Evolutionary conservation across 2,329 filamentous ascomycete species (phyloP), one percentile per base, ranked within the genome.

Genomic region (Fusarium sp.): DNA sequence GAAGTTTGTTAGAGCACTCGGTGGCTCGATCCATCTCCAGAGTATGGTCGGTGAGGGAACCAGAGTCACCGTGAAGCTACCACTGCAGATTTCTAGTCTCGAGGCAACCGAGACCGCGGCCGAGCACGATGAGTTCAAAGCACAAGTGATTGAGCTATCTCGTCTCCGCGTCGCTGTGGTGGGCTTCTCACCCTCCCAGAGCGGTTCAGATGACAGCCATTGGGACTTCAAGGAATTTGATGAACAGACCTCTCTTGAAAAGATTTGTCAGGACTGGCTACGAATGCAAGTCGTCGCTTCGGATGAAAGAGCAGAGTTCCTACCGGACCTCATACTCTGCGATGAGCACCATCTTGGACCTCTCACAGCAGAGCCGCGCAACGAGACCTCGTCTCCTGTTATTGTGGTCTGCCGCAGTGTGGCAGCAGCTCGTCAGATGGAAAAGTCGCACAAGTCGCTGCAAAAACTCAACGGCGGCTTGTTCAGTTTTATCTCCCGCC

Each of bases 21-120:
- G 83, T 18, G 90, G 90, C 0, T 82, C 81, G 2, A 86, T 92
- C 54, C 80, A 84, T 4, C 82, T 92, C 23, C 81, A 82, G 67
- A 90, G 79, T 31, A 73, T 74, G 16, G 53, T 78, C 2, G 78
- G 77, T 9, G 62, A 72, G 8, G 82, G 82, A 3, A 83, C 81
- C 2, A 78, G 67, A 4, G 76, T 80, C 4, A 69, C 67, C 0
- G 79, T 81, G 4, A 75, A 67, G 4, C 51, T 81, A 4, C 79
- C 78, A 0, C 58, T 82, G 1, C 62, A 63, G 14, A 23, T 64
- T 7, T 25, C 40, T 1, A 59, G 44, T 2, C 3, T 56, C 18
- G 62, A 62, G 11, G 53, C 57, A 0, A 60, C 57, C 0, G 60
- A 44, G 38, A 64, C 18, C 18, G 44, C 50, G 6, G 23, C 62